These are phyloP conservation scores for Septoria linicola DNA, from an alignment of 2,329 filamentous ascomycete species.

Conservation along the genomic window DNA sequence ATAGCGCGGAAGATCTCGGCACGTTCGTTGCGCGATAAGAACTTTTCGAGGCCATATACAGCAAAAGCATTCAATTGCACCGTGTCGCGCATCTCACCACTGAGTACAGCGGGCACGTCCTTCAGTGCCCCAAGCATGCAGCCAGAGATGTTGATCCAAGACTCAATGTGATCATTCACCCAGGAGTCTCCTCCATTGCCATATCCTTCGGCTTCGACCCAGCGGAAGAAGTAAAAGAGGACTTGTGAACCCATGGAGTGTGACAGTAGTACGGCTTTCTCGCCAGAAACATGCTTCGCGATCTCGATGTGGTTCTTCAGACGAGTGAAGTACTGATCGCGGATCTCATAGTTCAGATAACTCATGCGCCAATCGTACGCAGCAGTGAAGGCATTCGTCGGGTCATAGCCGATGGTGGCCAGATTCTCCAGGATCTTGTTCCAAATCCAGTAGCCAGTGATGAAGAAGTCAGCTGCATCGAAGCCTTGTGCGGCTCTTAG, in stretches of 20 bases:
- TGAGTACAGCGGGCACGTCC: constrained; percentile 83
- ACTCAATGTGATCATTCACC: constrained; percentile 87
- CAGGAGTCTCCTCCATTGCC: constrained; percentile 80
- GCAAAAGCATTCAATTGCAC: constrained; percentile 95
- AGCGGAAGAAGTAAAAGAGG: constrained; percentile 78
- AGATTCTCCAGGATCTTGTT: constrained; percentile 98
- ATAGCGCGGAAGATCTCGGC: constrained; percentile 94
- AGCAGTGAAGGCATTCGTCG: constrained; percentile 68
- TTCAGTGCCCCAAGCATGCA: constrained; percentile 97
- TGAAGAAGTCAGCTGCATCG: constrained; percentile 95
- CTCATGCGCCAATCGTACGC: constrained; percentile 90
- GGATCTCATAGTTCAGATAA: constrained; percentile 81
- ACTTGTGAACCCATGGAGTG: constrained; percentile 99
- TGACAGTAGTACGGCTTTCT: constrained; percentile 82
- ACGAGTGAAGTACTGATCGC: constrained; percentile 91
- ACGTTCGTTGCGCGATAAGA: constrained; percentile 83
- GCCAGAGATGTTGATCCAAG: constrained; percentile 97
- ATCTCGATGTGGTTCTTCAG: constrained; percentile 89
- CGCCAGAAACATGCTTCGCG: constrained; percentile 67
- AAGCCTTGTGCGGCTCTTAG: constrained; percentile 92
- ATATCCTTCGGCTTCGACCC: constrained; percentile 74
- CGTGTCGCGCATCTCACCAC: constrained; percentile 97
- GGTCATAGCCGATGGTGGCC: constrained; percentile 93
- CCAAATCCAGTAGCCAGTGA: constrained; percentile 94
- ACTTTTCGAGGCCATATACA: constrained; percentile 94